Conservation (phyloP, 495 filamentous ascomycete species). For the Bombardia bombarda region DNA sequence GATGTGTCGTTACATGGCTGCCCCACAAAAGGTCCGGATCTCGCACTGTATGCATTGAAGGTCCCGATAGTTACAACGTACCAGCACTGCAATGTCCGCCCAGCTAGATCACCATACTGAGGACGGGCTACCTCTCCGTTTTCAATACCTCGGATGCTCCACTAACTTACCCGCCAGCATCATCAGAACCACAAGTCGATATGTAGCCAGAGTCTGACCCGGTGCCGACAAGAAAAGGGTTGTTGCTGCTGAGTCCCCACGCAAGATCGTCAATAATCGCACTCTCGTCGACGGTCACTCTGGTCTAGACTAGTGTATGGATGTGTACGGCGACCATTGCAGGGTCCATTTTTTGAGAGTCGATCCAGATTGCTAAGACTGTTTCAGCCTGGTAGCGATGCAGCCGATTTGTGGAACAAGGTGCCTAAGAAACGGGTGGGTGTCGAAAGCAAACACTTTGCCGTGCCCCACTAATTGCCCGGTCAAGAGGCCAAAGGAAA, state of each 20-base stretch:
- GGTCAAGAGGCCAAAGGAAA: neutral
- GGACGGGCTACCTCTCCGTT: neutral
- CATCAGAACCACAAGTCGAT: neutral
- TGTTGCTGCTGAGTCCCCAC: too few species aligned
- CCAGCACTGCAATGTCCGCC: too few species aligned
- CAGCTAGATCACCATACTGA: too few species aligned
- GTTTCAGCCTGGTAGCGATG: constrained; percentile 2
- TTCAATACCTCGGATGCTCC: neutral
- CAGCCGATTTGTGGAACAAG: constrained; percentile 4
- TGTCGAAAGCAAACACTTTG: constrained; percentile 9
- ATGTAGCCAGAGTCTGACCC: neutral
- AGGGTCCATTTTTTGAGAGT: neutral
- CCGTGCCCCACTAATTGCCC: neutral
- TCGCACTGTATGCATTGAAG: neutral
- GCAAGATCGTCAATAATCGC: neutral
- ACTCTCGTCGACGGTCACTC: too few species aligned
- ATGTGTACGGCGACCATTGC: constrained; percentile 1
- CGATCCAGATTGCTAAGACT: constrained; percentile 2
- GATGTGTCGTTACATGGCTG: neutral
- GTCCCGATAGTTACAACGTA: too few species aligned
- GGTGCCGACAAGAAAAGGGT: too few species aligned
- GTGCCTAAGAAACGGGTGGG: neutral
- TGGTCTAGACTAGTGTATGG: too few species aligned
- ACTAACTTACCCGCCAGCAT: neutral
- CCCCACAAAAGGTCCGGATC: neutral